A percentile compares a stretch with the other conserved stretches of the same genome.
phyloP scores from a whole-genome alignment of 2,329 filamentous ascomycete genomes.

The Ilyonectria mors-panacis region DNA sequence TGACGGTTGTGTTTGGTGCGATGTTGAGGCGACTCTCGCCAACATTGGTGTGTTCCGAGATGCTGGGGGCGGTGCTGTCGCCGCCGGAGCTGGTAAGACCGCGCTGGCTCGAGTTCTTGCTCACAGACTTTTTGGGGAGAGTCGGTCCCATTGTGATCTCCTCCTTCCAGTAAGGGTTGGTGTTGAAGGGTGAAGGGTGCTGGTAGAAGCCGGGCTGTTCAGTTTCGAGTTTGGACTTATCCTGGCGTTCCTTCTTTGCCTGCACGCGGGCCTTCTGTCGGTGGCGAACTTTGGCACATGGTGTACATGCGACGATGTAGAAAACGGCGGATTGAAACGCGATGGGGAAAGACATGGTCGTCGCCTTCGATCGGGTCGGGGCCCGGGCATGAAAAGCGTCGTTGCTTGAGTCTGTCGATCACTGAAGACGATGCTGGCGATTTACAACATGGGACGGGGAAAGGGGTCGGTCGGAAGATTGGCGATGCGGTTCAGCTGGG shows the following conservation, averaged over 20 bases:
- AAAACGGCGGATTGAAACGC: conserved; percentile 83
- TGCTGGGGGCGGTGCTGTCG: conserved; percentile 65
- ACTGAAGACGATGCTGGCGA: not conserved
- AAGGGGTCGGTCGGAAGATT: conserved; percentile 20
- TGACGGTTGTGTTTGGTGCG: conserved; percentile 48
- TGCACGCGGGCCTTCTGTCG: conserved; percentile 79
- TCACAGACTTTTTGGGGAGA: conserved; percentile 74
- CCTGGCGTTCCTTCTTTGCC: conserved; percentile 76
- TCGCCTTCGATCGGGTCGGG: conserved; percentile 35
- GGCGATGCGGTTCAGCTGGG: conserved; percentile 24
- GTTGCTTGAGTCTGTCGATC: not conserved
- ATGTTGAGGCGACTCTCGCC: conserved; percentile 55
- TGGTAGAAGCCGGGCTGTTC: conserved; percentile 82
- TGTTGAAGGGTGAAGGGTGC: conserved; percentile 86
- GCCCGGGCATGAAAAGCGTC: conserved; percentile 38
- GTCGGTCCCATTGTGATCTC: conserved; percentile 88
- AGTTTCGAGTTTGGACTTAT: conserved; percentile 75
- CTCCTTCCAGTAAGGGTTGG: conserved; percentile 90
- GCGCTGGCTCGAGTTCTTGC: conserved; percentile 72
- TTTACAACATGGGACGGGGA: conserved; percentile 22
- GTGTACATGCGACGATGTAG: conserved; percentile 83
- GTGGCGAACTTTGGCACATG: conserved; percentile 80
- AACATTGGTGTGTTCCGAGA: conserved; percentile 56
- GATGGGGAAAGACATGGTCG: conserved; percentile 64
- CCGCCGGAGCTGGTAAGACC: conserved; percentile 71